Conservation (phyloP, 73 alveolate species). For the Paramecium bursaria region DNA sequence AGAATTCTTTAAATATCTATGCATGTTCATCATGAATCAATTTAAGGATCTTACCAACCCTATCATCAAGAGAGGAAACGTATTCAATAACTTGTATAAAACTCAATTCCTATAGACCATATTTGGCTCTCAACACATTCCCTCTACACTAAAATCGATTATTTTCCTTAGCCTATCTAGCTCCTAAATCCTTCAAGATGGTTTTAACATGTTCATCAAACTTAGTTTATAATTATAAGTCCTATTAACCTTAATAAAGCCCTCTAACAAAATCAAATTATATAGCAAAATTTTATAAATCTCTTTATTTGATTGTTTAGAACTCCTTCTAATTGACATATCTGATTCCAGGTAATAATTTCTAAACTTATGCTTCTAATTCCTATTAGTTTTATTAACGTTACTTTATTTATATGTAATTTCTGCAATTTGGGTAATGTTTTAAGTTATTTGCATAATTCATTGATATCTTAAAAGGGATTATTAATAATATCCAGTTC, state of each 20-base stretch:
- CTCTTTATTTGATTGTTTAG: conserved; percentile 65
- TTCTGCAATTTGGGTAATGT: conserved; percentile 20
- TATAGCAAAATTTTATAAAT: conserved; percentile 81
- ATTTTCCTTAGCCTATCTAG: conserved; percentile 47
- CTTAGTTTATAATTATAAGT: conserved; percentile 77
- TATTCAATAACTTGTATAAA: conserved; percentile 63
- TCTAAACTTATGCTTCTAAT: neutral
- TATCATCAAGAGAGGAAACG: conserved; percentile 41
- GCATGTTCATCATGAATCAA: conserved; percentile 70
- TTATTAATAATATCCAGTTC: conserved; percentile 34
- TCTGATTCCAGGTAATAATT: conserved; percentile 22
- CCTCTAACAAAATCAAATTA: conserved; percentile 79
- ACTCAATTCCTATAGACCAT: conserved; percentile 58
- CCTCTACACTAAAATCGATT: conserved; percentile 24
- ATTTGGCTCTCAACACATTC: conserved; percentile 61
- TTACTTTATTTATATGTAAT: conserved; percentile 18
- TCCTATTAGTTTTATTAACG: neutral
- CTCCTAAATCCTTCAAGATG: conserved; percentile 76
- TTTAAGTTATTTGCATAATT: neutral
- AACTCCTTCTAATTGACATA: conserved; percentile 24
- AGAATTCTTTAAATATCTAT: conserved; percentile 64
- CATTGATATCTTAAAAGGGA: neutral
- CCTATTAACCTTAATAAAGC: conserved; percentile 70
- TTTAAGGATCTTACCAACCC: conserved; percentile 5
- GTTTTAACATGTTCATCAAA: conserved; percentile 79